phyloP scores from a whole-genome alignment of 306 rosid species.

The Medicago lupulina region DNA sequence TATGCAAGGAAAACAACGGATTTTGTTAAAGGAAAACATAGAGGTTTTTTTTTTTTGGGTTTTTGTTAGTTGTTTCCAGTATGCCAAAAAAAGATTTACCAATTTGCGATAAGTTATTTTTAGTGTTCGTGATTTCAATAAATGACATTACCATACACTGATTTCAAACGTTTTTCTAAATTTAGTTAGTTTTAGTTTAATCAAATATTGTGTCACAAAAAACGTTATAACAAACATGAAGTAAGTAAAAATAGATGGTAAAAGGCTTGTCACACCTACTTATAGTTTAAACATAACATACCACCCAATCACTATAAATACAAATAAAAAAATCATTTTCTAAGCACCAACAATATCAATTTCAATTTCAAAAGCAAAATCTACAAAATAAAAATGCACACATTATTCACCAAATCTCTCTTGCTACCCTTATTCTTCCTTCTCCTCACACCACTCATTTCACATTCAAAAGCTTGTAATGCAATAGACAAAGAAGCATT shows the following conservation, averaged over 20 bases:
- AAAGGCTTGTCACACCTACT: neutral
- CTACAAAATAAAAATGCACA: conserved; percentile 25
- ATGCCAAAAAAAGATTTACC: too few species aligned
- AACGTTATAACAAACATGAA: neutral
- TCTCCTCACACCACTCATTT: conserved; percentile 21
- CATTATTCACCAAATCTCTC: neutral
- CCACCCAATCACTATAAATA: neutral
- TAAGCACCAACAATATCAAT: neutral
- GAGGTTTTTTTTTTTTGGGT: too few species aligned
- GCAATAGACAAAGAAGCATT: conserved; percentile 59
- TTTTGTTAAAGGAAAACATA: too few species aligned
- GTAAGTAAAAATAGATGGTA: too few species aligned
- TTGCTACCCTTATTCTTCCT: conserved; percentile 31
- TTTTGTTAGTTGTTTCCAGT: too few species aligned
- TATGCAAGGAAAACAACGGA: too few species aligned
- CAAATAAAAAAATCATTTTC: neutral
- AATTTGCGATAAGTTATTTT: neutral
- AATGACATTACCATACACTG: neutral
- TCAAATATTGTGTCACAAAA: too few species aligned
- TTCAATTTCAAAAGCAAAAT: neutral
- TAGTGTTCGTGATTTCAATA: neutral
- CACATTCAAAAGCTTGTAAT: conserved; percentile 52
- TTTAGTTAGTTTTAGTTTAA: neutral
- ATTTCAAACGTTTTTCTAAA: neutral
- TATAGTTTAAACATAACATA: neutral